Percentiles rank a stretch among this genome's conserved stretches.
Evolutionary conservation across 2,329 filamentous ascomycete genomes (phyloP).

Genomic region (Chaetomiaceae sp.): DNA sequence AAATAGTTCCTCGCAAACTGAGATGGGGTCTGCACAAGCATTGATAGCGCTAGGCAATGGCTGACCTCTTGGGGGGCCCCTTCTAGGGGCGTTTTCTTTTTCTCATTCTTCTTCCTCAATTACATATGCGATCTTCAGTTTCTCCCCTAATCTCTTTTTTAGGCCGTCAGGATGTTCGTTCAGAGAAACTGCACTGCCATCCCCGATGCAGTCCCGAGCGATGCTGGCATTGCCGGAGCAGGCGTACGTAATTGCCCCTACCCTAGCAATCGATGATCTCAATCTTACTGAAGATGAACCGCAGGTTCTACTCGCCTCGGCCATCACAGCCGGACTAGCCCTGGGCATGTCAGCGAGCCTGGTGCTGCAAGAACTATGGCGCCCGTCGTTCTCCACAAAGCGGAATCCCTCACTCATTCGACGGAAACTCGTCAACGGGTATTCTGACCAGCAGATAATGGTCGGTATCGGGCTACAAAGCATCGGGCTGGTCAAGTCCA

Average conservation of each 20-base stretch:
- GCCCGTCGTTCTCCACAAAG: constrained; percentile 17
- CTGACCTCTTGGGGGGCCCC: too few species aligned
- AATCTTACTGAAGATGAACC: background rate
- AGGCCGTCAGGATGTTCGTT: constrained; percentile 9
- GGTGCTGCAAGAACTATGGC: constrained; percentile 47
- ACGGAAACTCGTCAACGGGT: constrained; percentile 60
- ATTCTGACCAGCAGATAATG: constrained; percentile 65
- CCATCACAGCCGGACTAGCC: constrained; percentile 57
- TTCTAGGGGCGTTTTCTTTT: too few species aligned
- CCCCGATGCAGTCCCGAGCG: constrained; percentile 43
- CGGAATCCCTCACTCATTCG: constrained; percentile 46
- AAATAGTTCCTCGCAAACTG: too few species aligned
- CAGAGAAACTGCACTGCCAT: constrained; percentile 39
- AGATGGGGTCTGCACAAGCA: too few species aligned
- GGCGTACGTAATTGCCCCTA: constrained; percentile 42
- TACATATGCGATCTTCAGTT: background rate
- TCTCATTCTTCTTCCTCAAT: background rate
- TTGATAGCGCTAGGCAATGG: too few species aligned
- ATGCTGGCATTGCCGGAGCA: constrained; percentile 55
- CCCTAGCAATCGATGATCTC: background rate
- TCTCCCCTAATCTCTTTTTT: background rate
- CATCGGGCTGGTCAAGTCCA: constrained; percentile 57
- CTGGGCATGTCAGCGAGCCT: constrained; percentile 53
- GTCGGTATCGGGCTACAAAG: constrained; percentile 65
- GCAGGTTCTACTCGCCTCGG: constrained; percentile 61